Evolutionary conservation across 2,329 filamentous ascomycete species (phyloP).

Genomic region (Neonectria faginata): DNA sequence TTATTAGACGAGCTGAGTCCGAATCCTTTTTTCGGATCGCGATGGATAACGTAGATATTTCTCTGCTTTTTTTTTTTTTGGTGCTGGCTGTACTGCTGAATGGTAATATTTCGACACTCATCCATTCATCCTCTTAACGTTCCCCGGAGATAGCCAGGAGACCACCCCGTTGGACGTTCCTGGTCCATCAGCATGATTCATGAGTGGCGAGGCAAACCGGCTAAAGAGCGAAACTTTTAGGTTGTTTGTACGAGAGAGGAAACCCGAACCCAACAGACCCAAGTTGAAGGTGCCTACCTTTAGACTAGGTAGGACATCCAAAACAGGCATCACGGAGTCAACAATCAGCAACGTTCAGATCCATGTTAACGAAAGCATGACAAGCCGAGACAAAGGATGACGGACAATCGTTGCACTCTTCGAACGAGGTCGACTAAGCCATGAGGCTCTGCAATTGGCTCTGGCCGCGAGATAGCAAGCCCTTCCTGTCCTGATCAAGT

Average conservation of each 20-base stretch:
- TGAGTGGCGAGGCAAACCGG: neutral
- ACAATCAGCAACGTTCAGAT: slow-evolving; percentile 13
- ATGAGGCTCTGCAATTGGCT: slow-evolving; percentile 36
- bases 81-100: neutral
- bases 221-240: neutral
- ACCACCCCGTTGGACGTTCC: neutral
- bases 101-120: neutral
- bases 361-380: slow-evolving; percentile 7
- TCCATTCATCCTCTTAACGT: neutral
- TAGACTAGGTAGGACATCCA: neutral
- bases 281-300: neutral
- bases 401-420: slow-evolving; percentile 8
- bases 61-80: slow-evolving; percentile 4
- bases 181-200: slow-evolving; percentile 27
- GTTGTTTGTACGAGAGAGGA: slow-evolving; percentile 23
- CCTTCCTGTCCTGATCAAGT: too few species aligned
- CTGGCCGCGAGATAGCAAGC: neutral
- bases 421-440: slow-evolving; percentile 15
- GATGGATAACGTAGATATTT: slow-evolving; percentile 4
- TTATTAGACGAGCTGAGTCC: slow-evolving; percentile 10
- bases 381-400: slow-evolving; percentile 10
- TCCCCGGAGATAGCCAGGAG: slow-evolving; percentile 1
- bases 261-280: slow-evolving; percentile 8
- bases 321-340: neutral
- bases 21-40: neutral